Conservation (phyloP, 495 filamentous ascomycete genomes). For the Astrothelium macrocarpum region DNA sequence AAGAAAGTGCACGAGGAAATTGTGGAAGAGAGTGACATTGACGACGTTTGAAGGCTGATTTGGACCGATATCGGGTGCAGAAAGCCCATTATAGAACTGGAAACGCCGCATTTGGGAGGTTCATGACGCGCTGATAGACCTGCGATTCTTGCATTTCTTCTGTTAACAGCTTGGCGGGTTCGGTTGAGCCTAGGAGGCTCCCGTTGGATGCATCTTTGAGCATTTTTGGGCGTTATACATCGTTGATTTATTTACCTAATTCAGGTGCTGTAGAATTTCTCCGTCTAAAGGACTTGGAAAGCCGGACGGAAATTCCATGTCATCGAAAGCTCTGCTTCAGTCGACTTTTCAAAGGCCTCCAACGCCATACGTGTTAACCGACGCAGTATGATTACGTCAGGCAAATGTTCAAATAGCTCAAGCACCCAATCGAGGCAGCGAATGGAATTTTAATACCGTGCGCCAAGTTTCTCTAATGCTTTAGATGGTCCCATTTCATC, state of each 20-base stretch:
- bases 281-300: neutral
- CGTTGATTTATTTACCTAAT: neutral
- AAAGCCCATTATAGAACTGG: neutral
- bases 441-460: slow-evolving; percentile 42
- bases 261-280: neutral
- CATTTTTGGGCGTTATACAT: neutral
- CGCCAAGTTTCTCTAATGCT: slow-evolving; percentile 82
- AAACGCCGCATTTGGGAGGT: neutral
- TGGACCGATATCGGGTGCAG: neutral
- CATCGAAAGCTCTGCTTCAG: neutral
- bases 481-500: slow-evolving; percentile 73
- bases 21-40: slow-evolving; percentile 30
- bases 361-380: neutral
- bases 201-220: neutral
- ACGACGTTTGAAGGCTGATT: slow-evolving; percentile 19
- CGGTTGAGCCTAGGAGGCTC: neutral
- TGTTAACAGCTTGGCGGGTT: neutral
- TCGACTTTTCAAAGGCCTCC: neutral
- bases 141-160: neutral
- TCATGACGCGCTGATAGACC: neutral
- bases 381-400: neutral
- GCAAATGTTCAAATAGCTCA: neutral
- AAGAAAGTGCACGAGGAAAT: slow-evolving; percentile 43
- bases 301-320: neutral
- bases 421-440: neutral